Evolutionary conservation across 1,284 basidiomycete species (phyloP), one percentile per base, ranked within the genome.

Genomic region (Cryptococcus wingfieldii): DNA sequence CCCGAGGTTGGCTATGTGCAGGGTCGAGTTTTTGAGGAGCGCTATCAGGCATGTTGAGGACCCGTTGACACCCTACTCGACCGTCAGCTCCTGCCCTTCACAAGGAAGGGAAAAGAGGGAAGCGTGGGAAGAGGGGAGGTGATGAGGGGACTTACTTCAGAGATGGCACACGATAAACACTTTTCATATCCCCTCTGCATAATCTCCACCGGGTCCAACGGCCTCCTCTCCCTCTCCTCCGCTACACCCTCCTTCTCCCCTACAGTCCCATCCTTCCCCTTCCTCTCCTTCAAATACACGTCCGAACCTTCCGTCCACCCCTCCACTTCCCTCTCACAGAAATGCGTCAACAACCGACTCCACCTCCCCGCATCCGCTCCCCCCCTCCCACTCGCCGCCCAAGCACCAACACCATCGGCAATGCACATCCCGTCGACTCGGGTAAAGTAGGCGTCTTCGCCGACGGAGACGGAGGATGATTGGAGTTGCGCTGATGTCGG

Each of bases 1-100:
- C 19, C 94, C 94, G 8, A 98, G 76, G 68, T 97, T 93, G 1
- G 93, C 94, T 37, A 98, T 86, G 52, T 86, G 84, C 44, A 97
- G 81, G 50, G 92, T 86, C 10, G 89, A 87, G 54, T 87, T 84
- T 44, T 83, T 74, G 16, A 84, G 74, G 28, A 83, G 66, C 0
- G 83, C 83, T 4, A 84, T 66, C 0, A 83, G 71, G 27, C 81
- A 82, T 9, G 80, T 83, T 27, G 81, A 80, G 4, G 80, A 80
- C 13, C 83, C 82, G 58, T 77, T 74, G 37, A 83, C 77, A 16
- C 82, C 81, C 74, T 82, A 62, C 18, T 44, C 28, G 12, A 47
- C 50, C 23, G 39, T 38, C 27, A 51, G 50, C 27, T 14, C 25
- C 4, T n/a, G 12, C n/a, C 38, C 18, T 19, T 8, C n/a, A 42